Conservation (phyloP, 768 basidiomycete genomes). For the Hericium alpestre region DNA sequence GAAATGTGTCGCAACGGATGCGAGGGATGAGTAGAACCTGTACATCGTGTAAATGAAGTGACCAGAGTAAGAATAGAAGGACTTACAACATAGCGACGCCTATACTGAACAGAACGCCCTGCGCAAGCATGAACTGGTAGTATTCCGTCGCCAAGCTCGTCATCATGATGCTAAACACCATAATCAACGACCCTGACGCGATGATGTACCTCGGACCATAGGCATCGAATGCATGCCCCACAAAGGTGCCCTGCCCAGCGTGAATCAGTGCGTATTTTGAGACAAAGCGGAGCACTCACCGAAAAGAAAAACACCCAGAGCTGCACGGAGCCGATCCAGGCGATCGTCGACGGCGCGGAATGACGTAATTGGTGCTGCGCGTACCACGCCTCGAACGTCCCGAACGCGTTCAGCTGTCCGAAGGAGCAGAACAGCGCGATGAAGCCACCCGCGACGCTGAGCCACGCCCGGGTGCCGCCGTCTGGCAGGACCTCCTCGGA, state of each 20-base stretch:
- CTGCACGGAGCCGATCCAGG: conserved; percentile 20
- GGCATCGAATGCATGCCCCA: neutral
- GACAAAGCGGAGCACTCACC: neutral
- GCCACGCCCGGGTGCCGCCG: neutral
- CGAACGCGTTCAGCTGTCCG: neutral
- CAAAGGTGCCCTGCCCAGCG: neutral
- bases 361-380: conserved; percentile 13
- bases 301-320: neutral
- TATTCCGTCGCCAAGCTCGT: conserved; percentile 11
- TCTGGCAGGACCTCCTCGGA: neutral
- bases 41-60: conserved; percentile 31
- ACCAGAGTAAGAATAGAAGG: conserved; percentile 31
- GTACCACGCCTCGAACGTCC: conserved; percentile 17
- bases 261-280: neutral
- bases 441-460: neutral
- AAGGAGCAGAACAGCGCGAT: neutral
- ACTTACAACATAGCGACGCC: conserved; percentile 35
- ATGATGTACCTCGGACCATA: neutral
- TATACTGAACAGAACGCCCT: conserved; percentile 33
- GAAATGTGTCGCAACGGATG: neutral
- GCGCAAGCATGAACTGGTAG: conserved; percentile 31
- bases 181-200: conserved; percentile 10
- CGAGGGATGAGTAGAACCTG: conserved; percentile 35
- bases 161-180: conserved; percentile 12
- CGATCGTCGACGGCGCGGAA: conserved; percentile 15